Evolutionary conservation across 2,329 filamentous ascomycete genomes (phyloP).

Genomic region (Apiospora saccharicola): DNA sequence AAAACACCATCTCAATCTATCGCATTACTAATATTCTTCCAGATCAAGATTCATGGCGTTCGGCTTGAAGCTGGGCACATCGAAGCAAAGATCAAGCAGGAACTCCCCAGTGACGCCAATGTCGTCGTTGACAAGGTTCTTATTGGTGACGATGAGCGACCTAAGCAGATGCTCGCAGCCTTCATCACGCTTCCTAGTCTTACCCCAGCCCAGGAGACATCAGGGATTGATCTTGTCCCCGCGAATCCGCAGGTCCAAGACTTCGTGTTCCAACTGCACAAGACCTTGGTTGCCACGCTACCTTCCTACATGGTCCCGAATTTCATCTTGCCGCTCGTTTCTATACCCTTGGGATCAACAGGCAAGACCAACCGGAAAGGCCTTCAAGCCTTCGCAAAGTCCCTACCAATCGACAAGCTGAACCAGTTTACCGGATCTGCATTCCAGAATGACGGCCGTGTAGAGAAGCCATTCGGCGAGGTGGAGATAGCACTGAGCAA

Average conservation of each 20-base stretch:
- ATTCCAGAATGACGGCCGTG: slow-evolving; percentile 12
- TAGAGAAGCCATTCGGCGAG: slow-evolving; percentile 17
- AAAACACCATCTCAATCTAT: neutral
- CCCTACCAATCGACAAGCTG: slow-evolving; percentile 11
- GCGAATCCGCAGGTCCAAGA: slow-evolving; percentile 21
- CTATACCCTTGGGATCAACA: slow-evolving; percentile 23
- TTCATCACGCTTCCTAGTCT: slow-evolving; percentile 26
- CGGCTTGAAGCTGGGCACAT: slow-evolving; percentile 26
- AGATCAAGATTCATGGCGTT: slow-evolving; percentile 25
- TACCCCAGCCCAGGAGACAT: neutral
- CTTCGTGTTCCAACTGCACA: slow-evolving; percentile 23
- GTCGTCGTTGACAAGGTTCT: slow-evolving; percentile 26
- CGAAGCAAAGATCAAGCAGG: slow-evolving; percentile 26
- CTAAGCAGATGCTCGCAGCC: slow-evolving; percentile 25
- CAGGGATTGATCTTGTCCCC: slow-evolving; percentile 14
- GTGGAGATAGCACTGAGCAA: slow-evolving; percentile 18
- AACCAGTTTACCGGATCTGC: slow-evolving; percentile 24
- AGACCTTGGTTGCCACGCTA: slow-evolving; percentile 19
- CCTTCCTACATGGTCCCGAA: slow-evolving; percentile 26
- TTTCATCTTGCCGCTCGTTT: slow-evolving; percentile 21
- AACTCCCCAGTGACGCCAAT: slow-evolving; percentile 20
- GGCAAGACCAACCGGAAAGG: slow-evolving; percentile 25
- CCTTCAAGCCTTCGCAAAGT: slow-evolving; percentile 18
- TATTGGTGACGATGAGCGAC: slow-evolving; percentile 19
- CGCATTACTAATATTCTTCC: neutral